Evolutionary conservation across 106 monocot species (phyloP), one percentile per base, ranked within the genome.

Genomic region (Cymbidium sinense): DNA sequence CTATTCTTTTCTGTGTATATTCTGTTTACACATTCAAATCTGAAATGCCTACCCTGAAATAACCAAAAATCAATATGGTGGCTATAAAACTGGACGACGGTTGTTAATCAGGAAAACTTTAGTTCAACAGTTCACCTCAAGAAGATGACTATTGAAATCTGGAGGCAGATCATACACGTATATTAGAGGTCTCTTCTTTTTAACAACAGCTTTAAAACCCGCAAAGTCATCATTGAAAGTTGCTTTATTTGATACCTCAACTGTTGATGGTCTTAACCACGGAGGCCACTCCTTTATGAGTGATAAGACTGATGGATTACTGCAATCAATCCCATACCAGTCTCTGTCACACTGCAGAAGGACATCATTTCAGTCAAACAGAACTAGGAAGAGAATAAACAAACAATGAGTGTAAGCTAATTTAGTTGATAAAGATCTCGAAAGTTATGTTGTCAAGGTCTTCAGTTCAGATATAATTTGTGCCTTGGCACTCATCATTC

Each of bases 81-180:
- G 13, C 44, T 20, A 44, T 7, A 74, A 28, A 74, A 43, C 27
- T 74, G 20, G 6, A 74, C 15, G 18, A 74, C 43, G 15, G 44
- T 55, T 75, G 6, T 52, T 2, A 11, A 51, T 55, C 50, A 33
- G 54, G 52, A n/a, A 50, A 21, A 55, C 3, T n/a, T 77, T 39
- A 69, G 67, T 65, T 30, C 36, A 43, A 28, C 55, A 31, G 29
- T 72, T 76, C 30, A 94, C 91, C 88, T 99, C 98, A 75, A 99
- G 88, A 79, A 99, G 98, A 51, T 92, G 94, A 64, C 87, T 90
- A 65, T 99, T 86, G 76, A 94, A 99, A 23, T 99, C 90, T 19
- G 98, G 90, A 30, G 94, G 98, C 23, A 99, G 81, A 83, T 99
- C 98, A 83, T 99, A 99, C 18, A 99, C 90, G 85, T 99, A 94